Base-by-base conservation (phyloP, 1,139 yeast genomes). In the Suhomyces bribrorum region DNA sequence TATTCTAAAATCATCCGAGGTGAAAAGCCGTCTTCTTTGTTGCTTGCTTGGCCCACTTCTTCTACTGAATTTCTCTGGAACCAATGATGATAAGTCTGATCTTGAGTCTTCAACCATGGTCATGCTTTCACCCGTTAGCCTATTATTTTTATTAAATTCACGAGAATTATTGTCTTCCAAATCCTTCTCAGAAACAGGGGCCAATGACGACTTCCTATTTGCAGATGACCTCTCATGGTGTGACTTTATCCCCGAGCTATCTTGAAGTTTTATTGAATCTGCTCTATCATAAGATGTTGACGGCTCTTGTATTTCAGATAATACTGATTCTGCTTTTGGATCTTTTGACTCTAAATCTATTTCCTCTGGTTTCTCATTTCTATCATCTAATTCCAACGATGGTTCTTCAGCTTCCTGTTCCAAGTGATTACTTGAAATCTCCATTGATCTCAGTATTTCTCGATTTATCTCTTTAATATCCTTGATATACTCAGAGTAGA, bases 401-500 rank as follows among this genome's bases (percentile, higher is more conserved):
- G 7, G 16, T 14, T 6, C 8, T 14, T 33, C 34, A 13, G 28
- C 22, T 14, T 20, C 32, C 11, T 23, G 15, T 31, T 36, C 35
- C 23, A n/a, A 8, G 4, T 20, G 8, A 14, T 32, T 25, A 12
- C 32, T 36, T 11, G 35, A 33, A 14, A 33, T 29, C 6, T 34
- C 45, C 47, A 48, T 46, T 6, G 52, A 46, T 27, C 42, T 46
- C 48, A 44, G 49, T 2, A 54, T 37, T 18, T 49, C 54, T 6
- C 43, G 46, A 29, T 50, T 48, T 12, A 54, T 49, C 11, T 44
- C 44, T 26, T 48, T 43, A 32, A 54, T 53, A 35, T 54, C 59
- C 15, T 46, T 41, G 22, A 57, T 48, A 27, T 53, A 54, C 14
- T 49, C 51, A 1, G 56, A 41, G 36, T 50, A 50, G 5, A 41